These are phyloP conservation scores for Fusarium goolgardi DNA, from an alignment of 2,329 filamentous ascomycete genomes.

Conservation along the genomic window DNA sequence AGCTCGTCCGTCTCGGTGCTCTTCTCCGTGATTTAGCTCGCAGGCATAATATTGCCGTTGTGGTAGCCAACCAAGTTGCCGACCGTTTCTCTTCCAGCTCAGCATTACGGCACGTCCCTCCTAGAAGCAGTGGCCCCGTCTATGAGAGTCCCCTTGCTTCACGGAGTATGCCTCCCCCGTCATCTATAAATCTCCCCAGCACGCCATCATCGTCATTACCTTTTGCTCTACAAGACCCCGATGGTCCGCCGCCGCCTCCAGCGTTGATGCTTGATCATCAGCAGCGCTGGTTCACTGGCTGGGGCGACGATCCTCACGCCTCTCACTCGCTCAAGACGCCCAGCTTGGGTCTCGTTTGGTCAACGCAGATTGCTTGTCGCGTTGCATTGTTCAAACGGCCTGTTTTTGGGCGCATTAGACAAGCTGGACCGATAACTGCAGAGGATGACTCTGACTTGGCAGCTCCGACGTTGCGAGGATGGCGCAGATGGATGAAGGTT, in stretches of 20 bases:
- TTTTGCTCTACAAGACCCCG: conserved; percentile 46
- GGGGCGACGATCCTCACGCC: conserved; percentile 76
- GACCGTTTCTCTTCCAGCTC: conserved; percentile 74
- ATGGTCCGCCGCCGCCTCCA: conserved; percentile 54
- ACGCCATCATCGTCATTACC: conserved; percentile 57
- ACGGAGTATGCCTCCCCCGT: conserved; percentile 53
- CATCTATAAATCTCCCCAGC: conserved; percentile 47
- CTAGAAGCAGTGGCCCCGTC: conserved; percentile 39
- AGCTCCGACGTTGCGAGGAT: conserved; percentile 64
- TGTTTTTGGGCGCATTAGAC: conserved; percentile 57
- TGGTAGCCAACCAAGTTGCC: conserved; percentile 94
- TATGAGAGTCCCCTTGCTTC: conserved; percentile 65
- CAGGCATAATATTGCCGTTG: conserved; percentile 80
- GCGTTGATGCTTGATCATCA: conserved; percentile 86
- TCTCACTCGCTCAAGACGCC: conserved; percentile 77
- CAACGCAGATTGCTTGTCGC: conserved; percentile 85
- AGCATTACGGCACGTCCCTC: conserved; percentile 37
- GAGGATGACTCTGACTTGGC: conserved; percentile 58
- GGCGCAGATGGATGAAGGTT: conserved; percentile 84
- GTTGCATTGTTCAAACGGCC: conserved; percentile 83
- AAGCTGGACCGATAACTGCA: conserved; percentile 51
- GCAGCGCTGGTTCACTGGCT: conserved; percentile 94
- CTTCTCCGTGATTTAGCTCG: conserved; percentile 81
- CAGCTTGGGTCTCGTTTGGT: conserved; percentile 88
- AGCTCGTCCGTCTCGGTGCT: conserved; percentile 81